phyloP scores from a whole-genome alignment of 192 early-diverging fungal genomes.

The Coemansia sp. region DNA sequence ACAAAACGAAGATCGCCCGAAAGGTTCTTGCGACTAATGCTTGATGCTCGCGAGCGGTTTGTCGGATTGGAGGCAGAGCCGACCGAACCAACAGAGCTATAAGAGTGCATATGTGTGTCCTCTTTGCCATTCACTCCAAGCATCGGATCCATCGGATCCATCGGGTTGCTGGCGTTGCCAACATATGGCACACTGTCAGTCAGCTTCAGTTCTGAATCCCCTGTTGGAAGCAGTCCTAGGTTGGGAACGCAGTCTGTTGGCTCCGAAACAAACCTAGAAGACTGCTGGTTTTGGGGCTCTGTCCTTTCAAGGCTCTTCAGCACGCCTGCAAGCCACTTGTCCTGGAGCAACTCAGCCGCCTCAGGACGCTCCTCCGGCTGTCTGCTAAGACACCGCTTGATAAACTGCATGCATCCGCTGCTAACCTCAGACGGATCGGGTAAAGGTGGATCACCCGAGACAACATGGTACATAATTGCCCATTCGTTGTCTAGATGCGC shows the following conservation, averaged over 20 bases:
- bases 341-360: slow-evolving; percentile 70
- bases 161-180: neutral
- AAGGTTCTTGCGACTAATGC: slow-evolving; percentile 32
- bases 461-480: slow-evolving; percentile 92
- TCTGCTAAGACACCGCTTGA: slow-evolving; percentile 76
- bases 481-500: slow-evolving; percentile 88
- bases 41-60: slow-evolving; percentile 40
- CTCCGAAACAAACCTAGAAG: slow-evolving; percentile 16
- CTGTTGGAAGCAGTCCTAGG: slow-evolving; percentile 2
- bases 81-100: slow-evolving; percentile 25
- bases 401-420: slow-evolving; percentile 69
- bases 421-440: slow-evolving; percentile 71
- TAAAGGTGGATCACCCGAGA: slow-evolving; percentile 72
- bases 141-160: neutral
- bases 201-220: neutral
- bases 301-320: slow-evolving; percentile 29
- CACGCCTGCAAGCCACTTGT: slow-evolving; percentile 68
- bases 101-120: slow-evolving; percentile 13
- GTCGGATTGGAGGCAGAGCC: slow-evolving; percentile 18
- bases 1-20: slow-evolving; percentile 45
- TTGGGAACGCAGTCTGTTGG: slow-evolving; percentile 19
- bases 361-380: slow-evolving; percentile 68
- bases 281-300: slow-evolving; percentile 9
- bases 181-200: neutral
- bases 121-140: neutral